A percentile compares a stretch with the other conserved stretches of the same genome.
phyloP scores from a whole-genome alignment of 306 rosid genomes.

The Trifolium repens region DNA sequence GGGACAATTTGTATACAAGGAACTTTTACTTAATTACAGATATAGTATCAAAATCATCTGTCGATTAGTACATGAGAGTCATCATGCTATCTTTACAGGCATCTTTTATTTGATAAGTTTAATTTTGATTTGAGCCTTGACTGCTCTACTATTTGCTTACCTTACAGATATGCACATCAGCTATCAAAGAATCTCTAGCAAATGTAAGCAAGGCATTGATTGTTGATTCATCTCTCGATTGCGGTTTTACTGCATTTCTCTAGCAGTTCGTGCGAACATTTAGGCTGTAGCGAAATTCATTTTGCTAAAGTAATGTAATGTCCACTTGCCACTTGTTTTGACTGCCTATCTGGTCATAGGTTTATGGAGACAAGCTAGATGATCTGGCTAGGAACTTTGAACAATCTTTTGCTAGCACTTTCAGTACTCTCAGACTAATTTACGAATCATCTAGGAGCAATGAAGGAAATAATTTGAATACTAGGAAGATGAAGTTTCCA shows the following conservation, averaged over 20 bases:
- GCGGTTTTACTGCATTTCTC: slow-evolving; percentile 49
- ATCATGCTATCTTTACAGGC: too few relatives aligned
- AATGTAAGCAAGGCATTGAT: slow-evolving; percentile 73
- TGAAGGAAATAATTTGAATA: slow-evolving; percentile 38
- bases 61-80: too few relatives aligned
- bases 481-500: slow-evolving; percentile 35
- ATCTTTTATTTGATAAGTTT: neutral
- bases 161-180: slow-evolving; percentile 85
- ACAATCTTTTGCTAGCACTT: slow-evolving; percentile 74
- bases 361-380: slow-evolving; percentile 71
- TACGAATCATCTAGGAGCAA: slow-evolving; percentile 52
- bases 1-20: neutral
- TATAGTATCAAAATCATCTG: neutral
- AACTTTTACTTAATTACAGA: too few relatives aligned
- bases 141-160: neutral
- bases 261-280: slow-evolving; percentile 41
- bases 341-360: slow-evolving; percentile 61
- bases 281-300: slow-evolving; percentile 39
- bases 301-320: slow-evolving; percentile 46
- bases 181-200: slow-evolving; percentile 79
- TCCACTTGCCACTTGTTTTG: slow-evolving; percentile 48
- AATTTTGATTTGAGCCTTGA: slow-evolving; percentile 30
- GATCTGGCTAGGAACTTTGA: slow-evolving; percentile 76
- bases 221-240: slow-evolving; percentile 50
- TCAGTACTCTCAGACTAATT: slow-evolving; percentile 73